phyloP scores from a whole-genome alignment of 1,284 basidiomycete genomes.

The Lignosus rhinocerotis region DNA sequence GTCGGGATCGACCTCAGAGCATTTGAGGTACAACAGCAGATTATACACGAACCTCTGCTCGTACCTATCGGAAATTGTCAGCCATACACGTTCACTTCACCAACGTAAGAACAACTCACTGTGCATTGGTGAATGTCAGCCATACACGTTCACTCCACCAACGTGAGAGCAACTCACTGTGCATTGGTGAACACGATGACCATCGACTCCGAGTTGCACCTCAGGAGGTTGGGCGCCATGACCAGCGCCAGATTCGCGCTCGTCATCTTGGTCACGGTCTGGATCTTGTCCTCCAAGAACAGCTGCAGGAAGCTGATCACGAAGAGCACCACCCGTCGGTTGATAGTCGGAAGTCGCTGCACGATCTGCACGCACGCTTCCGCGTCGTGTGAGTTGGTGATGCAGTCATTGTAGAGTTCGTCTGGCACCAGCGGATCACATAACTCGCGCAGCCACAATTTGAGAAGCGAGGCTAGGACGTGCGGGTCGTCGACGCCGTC shows the following conservation, averaged over 20 bases:
- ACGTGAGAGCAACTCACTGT: slow-evolving; percentile 53
- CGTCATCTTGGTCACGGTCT: slow-evolving; percentile 84
- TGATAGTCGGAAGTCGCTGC: slow-evolving; percentile 76
- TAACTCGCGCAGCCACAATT: slow-evolving; percentile 90
- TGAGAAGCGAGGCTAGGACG: slow-evolving; percentile 84
- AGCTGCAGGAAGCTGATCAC: slow-evolving; percentile 88
- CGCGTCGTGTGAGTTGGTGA: slow-evolving; percentile 66
- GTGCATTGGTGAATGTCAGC: slow-evolving; percentile 12
- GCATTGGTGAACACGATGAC: slow-evolving; percentile 87
- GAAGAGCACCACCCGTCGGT: slow-evolving; percentile 82
- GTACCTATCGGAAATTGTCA: slow-evolving; percentile 52
- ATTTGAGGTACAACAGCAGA: slow-evolving; percentile 77
- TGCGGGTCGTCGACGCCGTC: slow-evolving; percentile 87
- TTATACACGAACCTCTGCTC: slow-evolving; percentile 88
- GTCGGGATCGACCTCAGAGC: slow-evolving; percentile 69
- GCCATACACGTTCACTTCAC: slow-evolving; percentile 6
- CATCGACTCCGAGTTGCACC: slow-evolving; percentile 83
- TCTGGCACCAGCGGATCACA: slow-evolving; percentile 86
- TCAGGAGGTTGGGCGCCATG: slow-evolving; percentile 85
- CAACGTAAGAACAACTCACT: slow-evolving; percentile 25
- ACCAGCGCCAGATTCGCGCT: slow-evolving; percentile 76
- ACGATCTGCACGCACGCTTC: slow-evolving; percentile 74
- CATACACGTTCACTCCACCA: slow-evolving; percentile 4
- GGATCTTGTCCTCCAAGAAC: slow-evolving; percentile 77
- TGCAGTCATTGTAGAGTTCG: slow-evolving; percentile 86